These are phyloP conservation scores for Nigrograna mackinnonii DNA, from an alignment of 2,329 filamentous ascomycete genomes.

Conservation along the genomic window DNA sequence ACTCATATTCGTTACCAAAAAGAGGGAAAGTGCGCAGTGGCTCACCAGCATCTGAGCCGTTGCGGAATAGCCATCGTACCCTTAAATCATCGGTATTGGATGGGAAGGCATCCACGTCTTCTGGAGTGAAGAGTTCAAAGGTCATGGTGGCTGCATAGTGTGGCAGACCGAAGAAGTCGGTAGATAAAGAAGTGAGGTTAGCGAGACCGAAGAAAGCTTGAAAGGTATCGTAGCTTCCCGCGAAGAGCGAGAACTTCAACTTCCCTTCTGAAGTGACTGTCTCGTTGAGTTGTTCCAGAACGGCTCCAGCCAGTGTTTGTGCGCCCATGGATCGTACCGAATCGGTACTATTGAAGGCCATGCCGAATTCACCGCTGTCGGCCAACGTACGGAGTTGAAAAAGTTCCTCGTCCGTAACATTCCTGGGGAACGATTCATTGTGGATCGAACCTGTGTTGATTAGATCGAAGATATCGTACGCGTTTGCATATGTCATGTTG, in stretches of 20 bases:
- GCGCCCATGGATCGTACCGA: conserved; percentile 38
- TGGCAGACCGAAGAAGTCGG: conserved; percentile 54
- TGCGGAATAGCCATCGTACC: conserved; percentile 58
- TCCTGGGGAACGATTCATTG: conserved; percentile 39
- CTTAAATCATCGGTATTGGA: conserved; percentile 48
- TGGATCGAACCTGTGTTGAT: conserved; percentile 55
- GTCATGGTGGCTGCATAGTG: conserved; percentile 52
- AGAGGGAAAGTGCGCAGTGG: conserved; percentile 47
- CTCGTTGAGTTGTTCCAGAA: conserved; percentile 34
- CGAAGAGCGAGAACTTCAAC: conserved; percentile 43
- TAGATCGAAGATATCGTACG: conserved; percentile 57
- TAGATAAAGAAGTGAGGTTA: conserved; percentile 35
- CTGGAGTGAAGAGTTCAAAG: conserved; percentile 55
- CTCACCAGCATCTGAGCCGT: conserved; percentile 46
- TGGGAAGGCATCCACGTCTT: conserved; percentile 28
- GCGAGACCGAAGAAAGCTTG: conserved; percentile 55
- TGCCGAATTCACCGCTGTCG: conserved; percentile 12
- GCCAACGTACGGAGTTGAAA: conserved; percentile 12
- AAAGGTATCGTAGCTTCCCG: conserved; percentile 55
- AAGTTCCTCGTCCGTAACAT: conserved; percentile 14
- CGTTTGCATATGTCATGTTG: conserved; percentile 51
- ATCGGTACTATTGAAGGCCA: conserved; percentile 9
- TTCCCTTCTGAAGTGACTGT: conserved; percentile 29
- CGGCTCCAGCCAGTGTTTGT: conserved; percentile 35
- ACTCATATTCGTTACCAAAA: conserved; percentile 47